phyloP scores from a whole-genome alignment of 2,329 filamentous ascomycete genomes.

The Lachnum nothofagi region DNA sequence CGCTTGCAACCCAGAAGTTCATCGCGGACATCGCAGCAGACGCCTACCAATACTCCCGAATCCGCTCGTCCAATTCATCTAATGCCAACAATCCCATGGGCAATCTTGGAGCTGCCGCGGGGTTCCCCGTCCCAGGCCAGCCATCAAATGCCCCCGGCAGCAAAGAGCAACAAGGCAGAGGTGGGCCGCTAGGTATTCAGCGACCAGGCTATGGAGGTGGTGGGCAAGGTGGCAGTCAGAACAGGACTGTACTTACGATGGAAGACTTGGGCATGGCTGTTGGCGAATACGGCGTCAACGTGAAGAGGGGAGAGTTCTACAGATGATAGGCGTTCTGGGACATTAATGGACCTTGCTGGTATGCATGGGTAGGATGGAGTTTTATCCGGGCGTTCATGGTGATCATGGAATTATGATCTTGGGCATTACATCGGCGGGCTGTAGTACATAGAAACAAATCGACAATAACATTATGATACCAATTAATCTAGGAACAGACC shows the following conservation, averaged over 20 bases:
- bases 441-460: background rate
- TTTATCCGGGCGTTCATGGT: slow-evolving; percentile 1
- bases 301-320: slow-evolving; percentile 97
- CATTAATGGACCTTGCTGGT: background rate
- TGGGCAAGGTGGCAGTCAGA: slow-evolving; percentile 81
- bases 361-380: slow-evolving; percentile 14
- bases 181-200: slow-evolving; percentile 51
- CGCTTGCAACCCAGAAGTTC: slow-evolving; percentile 98
- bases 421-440: too few species aligned
- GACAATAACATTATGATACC: background rate
- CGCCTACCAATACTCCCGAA: slow-evolving; percentile 95
- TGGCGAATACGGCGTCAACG: slow-evolving; percentile 93
- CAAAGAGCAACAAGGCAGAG: slow-evolving; percentile 50
- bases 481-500: too few species aligned
- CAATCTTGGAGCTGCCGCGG: slow-evolving; percentile 70
- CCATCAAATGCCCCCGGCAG: slow-evolving; percentile 50
- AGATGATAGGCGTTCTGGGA: slow-evolving; percentile 44
- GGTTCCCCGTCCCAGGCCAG: slow-evolving; percentile 62
- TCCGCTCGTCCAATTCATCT: slow-evolving; percentile 82
- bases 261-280: slow-evolving; percentile 98
- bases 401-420: background rate
- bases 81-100: slow-evolving; percentile 90
- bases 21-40: slow-evolving; percentile 96
- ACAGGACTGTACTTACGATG: slow-evolving; percentile 93
- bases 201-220: slow-evolving; percentile 79